phyloP scores from a whole-genome alignment of 306 rosid species.

The Hylodesmum podocarpum region DNA sequence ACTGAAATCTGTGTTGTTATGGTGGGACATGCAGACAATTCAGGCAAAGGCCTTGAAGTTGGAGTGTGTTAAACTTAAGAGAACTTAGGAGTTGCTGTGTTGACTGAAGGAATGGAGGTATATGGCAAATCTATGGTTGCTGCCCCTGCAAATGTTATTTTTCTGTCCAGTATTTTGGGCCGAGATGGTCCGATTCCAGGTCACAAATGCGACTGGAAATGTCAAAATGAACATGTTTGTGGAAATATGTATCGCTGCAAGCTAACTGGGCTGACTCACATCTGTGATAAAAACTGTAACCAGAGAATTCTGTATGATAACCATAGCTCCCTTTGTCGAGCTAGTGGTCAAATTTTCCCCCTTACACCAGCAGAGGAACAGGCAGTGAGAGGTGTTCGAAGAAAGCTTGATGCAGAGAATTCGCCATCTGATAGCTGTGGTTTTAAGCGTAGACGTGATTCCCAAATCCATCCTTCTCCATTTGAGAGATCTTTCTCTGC shows the following conservation, averaged over 20 bases:
- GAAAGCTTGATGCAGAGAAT: constrained; percentile 76
- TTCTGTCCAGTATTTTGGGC: constrained; percentile 89
- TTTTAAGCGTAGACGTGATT: constrained; percentile 82
- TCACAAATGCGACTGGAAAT: constrained; percentile 97
- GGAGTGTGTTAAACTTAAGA: constrained; percentile 42
- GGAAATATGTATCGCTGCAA: constrained; percentile 97
- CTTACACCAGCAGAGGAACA: constrained; percentile 71
- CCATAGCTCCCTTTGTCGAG: constrained; percentile 88
- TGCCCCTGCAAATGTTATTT: constrained; percentile 83
- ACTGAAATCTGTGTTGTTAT: constrained; percentile 53
- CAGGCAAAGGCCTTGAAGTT: constrained; percentile 41
- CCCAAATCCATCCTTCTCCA: constrained; percentile 79
- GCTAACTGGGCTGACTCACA: constrained; percentile 90
- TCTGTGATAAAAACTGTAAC: constrained; percentile 97
- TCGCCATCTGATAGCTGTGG: constrained; percentile 53
- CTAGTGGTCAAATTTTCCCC: constrained; percentile 73
- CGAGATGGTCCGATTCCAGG: constrained; percentile 58
- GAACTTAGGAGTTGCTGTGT: constrained; percentile 46
- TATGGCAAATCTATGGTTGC: constrained; percentile 73
- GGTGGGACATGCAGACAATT: constrained; percentile 62
- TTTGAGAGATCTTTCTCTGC: constrained; percentile 83
- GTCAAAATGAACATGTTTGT: constrained; percentile 86
- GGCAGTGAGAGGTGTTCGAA: constrained; percentile 78
- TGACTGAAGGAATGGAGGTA: constrained; percentile 69
- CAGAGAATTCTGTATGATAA: constrained; percentile 95